These are phyloP conservation scores for Metschnikowia chrysomelidarum DNA, from an alignment of 805 yeast species.

Conservation along the genomic window DNA sequence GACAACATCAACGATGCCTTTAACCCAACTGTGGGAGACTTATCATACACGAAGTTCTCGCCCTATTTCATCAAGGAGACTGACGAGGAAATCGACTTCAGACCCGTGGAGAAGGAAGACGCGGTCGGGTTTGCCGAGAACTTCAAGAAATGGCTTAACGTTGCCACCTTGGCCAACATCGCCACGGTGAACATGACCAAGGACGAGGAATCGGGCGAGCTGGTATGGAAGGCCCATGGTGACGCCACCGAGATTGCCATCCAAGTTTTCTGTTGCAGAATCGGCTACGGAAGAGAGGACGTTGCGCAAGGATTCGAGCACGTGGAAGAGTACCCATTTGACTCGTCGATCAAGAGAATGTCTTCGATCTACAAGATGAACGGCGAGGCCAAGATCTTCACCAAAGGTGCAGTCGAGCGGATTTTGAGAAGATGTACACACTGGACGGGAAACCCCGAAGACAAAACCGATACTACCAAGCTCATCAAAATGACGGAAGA, in stretches of 20 bases:
- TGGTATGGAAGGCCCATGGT: conserved; percentile 25
- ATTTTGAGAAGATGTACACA: conserved; percentile 18
- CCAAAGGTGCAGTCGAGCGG: conserved; percentile 23
- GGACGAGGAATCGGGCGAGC: conserved; percentile 37
- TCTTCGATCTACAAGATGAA: conserved; percentile 18
- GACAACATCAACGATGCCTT: conserved; percentile 57
- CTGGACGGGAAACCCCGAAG: conserved; percentile 21
- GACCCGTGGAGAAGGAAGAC: conserved; percentile 18
- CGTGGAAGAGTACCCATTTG: conserved; percentile 20
- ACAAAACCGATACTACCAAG: conserved; percentile 16
- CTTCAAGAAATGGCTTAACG: conserved; percentile 52
- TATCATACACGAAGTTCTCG: conserved; percentile 32
- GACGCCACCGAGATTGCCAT: conserved; percentile 23
- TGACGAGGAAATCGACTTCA: conserved; percentile 37
- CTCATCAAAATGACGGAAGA: conserved; percentile 19
- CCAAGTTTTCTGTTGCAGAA: conserved; percentile 20
- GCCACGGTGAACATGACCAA: conserved; percentile 57
- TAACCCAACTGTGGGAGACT: conserved; percentile 59
- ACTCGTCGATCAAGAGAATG: conserved; percentile 22
- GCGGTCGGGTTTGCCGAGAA: conserved; percentile 22
- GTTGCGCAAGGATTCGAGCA: conserved; percentile 21
- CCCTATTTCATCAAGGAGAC: conserved; percentile 37
- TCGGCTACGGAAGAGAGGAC: conserved; percentile 23
- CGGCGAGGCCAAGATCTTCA: conserved; percentile 13
- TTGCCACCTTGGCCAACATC: conserved; percentile 78